phyloP scores from a whole-genome alignment of 2,329 filamentous ascomycete species.

The Dendryphion nanum region DNA sequence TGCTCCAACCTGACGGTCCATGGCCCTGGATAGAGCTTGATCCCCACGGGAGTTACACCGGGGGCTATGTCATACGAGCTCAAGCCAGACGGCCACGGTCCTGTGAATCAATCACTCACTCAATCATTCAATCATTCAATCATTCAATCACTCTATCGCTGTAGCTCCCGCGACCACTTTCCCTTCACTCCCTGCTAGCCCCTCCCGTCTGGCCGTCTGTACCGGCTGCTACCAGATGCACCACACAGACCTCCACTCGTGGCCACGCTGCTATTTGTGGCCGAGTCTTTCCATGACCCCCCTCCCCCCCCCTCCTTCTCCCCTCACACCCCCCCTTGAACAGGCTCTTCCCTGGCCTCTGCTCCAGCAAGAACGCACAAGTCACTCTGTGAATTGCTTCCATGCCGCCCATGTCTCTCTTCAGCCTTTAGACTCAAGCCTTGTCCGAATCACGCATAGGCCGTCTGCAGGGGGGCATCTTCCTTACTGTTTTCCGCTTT shows the following conservation, averaged over 20 bases:
- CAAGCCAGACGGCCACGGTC: conserved; percentile 25
- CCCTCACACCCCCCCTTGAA: conserved; percentile 2
- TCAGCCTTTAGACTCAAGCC: conserved; percentile 32
- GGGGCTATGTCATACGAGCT: conserved; percentile 41
- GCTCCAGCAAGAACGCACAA: conserved; percentile 35
- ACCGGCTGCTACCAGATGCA: conserved; percentile 29
- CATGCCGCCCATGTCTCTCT: conserved; percentile 28
- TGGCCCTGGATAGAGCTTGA: conserved; percentile 26
- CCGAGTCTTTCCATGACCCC: conserved; percentile 9
- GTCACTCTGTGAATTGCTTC: conserved; percentile 34
- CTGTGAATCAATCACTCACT: conserved; percentile 36
- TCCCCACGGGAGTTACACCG: conserved; percentile 38
- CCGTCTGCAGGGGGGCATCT: conserved; percentile 33
- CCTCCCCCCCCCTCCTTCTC: conserved; percentile 11
- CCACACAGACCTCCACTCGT: conserved; percentile 22
- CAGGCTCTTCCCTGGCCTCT: conserved; percentile 30
- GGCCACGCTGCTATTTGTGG: conserved; percentile 37
- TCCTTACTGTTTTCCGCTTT: conserved; percentile 34
- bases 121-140: conserved; percentile 31
- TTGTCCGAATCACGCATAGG: conserved; percentile 38
- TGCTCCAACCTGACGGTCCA: conserved; percentile 23
- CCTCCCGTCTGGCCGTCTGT: conserved; percentile 30
- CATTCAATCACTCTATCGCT: conserved; percentile 34
- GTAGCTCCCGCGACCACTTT: conserved; percentile 38
- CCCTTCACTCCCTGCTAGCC: conserved; percentile 36